phyloP scores from a whole-genome alignment of 1,284 basidiomycete genomes.

The Malassezia brasiliensis region DNA sequence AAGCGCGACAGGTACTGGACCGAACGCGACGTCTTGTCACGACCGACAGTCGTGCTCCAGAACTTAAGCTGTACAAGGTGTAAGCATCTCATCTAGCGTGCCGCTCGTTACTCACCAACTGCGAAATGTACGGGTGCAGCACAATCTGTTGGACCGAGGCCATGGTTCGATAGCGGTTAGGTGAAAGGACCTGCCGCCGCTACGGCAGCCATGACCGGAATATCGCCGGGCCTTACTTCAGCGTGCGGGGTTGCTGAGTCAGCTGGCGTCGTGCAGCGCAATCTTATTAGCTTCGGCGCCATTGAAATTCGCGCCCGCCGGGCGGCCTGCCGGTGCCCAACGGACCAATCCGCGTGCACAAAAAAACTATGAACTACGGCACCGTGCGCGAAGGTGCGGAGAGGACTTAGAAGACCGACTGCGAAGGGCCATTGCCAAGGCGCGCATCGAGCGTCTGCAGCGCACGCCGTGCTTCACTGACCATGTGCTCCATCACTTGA shows the following conservation, averaged over 20 bases:
- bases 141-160: slow-evolving; percentile 46
- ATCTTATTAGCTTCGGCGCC: neutral
- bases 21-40: slow-evolving; percentile 68
- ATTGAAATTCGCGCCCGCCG: too few relatives aligned
- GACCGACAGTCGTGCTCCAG: slow-evolving; percentile 47
- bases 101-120: slow-evolving; percentile 24
- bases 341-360: too few relatives aligned
- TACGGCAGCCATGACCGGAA: neutral
- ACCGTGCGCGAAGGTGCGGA: neutral
- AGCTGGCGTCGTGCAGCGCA: neutral
- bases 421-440: too few relatives aligned
- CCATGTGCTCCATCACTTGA: neutral
- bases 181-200: neutral
- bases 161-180: slow-evolving; percentile 19
- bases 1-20: slow-evolving; percentile 86
- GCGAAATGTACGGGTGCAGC: slow-evolving; percentile 44
- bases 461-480: neutral
- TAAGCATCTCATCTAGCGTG: neutral
- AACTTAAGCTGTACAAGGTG: slow-evolving; percentile 32
- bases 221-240: neutral
- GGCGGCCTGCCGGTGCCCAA: too few relatives aligned
- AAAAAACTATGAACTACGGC: neutral
- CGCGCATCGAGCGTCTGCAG: neutral
- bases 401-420: too few relatives aligned
- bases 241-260: neutral